These are phyloP conservation scores for Jaenimonas drosophilae DNA, from an alignment of 208 protist species.

Conservation along the genomic window DNA sequence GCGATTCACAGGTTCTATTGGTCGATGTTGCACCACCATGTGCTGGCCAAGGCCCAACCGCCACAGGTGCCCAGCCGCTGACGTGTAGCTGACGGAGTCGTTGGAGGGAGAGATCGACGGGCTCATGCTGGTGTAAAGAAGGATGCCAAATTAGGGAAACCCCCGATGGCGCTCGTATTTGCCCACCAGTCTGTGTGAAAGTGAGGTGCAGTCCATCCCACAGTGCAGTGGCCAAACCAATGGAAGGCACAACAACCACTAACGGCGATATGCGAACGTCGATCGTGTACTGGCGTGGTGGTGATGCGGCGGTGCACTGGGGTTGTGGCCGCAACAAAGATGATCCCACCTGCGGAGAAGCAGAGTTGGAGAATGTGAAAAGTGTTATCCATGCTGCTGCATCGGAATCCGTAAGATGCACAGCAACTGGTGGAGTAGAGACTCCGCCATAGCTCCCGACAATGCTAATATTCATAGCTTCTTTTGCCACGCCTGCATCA, in stretches of 20 bases:
- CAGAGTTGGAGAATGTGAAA: slow-evolving; percentile 25
- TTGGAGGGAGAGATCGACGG: no score
- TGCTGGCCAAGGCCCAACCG: no score
- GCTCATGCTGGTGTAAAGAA: no score
- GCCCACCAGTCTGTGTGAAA: no score
- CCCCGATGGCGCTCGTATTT: no score
- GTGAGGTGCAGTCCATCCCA: slow-evolving; percentile 2
- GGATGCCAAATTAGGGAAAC: no score
- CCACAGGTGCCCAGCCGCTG: no score
- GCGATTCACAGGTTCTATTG: no score
- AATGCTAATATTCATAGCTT: slow-evolving; percentile 27
- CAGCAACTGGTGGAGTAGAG: not conserved
- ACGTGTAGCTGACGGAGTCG: no score
- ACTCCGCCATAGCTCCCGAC: slow-evolving; percentile 6
- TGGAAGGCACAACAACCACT: slow-evolving; percentile 4
- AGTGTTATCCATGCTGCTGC: slow-evolving; percentile 33
- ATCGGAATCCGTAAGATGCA: slow-evolving; percentile 13
- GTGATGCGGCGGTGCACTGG: slow-evolving; percentile 11
- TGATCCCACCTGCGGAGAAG: not conserved
- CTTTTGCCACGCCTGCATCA: slow-evolving; percentile 15
- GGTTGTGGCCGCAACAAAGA: not conserved
- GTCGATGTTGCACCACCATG: no score
- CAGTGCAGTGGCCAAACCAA: slow-evolving; percentile 2
- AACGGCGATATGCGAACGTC: slow-evolving; percentile 2
- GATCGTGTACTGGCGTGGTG: slow-evolving; percentile 1